Evolutionary conservation across 1,139 yeast species (phyloP).

Genomic region (Kodamaea sp.): DNA sequence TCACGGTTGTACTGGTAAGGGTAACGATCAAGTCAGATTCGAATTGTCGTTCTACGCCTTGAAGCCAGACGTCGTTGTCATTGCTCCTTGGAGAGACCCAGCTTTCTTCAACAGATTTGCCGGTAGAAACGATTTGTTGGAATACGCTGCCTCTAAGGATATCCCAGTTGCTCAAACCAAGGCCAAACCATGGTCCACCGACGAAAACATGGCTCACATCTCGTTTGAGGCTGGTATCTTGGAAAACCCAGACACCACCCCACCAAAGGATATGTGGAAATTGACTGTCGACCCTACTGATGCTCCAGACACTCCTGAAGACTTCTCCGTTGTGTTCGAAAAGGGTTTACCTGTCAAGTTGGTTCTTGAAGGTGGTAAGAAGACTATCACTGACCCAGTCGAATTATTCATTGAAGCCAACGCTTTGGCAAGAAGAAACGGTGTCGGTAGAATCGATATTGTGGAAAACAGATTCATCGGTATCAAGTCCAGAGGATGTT

Average conservation of each 20-base stretch:
- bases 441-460: constrained; percentile 98
- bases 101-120: constrained; percentile 92
- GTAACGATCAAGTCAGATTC: constrained; percentile 98
- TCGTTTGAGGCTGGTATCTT: constrained; percentile 98
- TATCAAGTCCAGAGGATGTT: constrained; percentile 98
- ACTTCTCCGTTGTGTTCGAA: constrained; percentile 75
- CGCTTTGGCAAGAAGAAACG: constrained; percentile 96
- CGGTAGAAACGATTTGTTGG: constrained; percentile 94
- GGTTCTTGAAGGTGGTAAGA: constrained; percentile 61
- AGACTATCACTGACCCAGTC: constrained; percentile 76
- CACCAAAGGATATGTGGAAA: constrained; percentile 99
- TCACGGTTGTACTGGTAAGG: constrained; percentile 99
- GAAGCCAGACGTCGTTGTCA: constrained; percentile 94
- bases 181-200: constrained; percentile 99
- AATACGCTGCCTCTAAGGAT: constrained; percentile 85
- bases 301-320: constrained; percentile 93
- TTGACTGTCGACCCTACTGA: constrained; percentile 93
- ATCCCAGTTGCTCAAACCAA: constrained; percentile 96
- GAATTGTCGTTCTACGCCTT: constrained; percentile 95
- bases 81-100: constrained; percentile 99
- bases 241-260: constrained; percentile 97
- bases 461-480: constrained; percentile 99
- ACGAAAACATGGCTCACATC: constrained; percentile 97
- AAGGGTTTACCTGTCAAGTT: constrained; percentile 89
- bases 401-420: constrained; percentile 92